Conservation (phyloP, 2,329 filamentous ascomycete species). For the Colletotrichum siamense region DNA sequence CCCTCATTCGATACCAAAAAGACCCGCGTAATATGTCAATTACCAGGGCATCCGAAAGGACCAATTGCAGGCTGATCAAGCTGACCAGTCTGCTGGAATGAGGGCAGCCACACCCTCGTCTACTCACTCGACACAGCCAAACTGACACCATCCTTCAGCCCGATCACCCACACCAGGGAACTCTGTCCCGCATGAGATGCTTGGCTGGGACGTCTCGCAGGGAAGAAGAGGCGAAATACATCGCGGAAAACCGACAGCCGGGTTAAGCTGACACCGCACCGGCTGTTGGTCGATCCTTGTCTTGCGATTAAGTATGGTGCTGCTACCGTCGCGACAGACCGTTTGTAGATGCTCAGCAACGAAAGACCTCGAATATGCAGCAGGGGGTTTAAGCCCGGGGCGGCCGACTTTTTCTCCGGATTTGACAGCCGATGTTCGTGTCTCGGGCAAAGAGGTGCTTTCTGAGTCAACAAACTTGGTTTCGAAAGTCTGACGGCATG, state of each 20-base stretch:
- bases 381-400: slow-evolving; percentile 11
- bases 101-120: not conserved
- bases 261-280: slow-evolving; percentile 2
- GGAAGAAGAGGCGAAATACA: not conserved
- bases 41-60: not conserved
- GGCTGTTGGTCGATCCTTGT: not conserved
- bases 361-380: not conserved
- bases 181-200: not conserved
- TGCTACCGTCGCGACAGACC: not conserved
- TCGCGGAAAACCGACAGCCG: not conserved
- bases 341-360: not conserved
- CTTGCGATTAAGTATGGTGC: not conserved
- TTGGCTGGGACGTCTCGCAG: not conserved
- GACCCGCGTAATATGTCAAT: not conserved
- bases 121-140: not conserved
- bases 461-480: not conserved
- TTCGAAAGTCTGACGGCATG: slow-evolving; percentile 9
- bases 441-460: not conserved
- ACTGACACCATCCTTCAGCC: not conserved
- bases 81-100: slow-evolving; percentile 6
- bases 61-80: not conserved
- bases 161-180: not conserved
- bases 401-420: slow-evolving; percentile 2
- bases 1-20: not conserved
- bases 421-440: not conserved